phyloP scores from a whole-genome alignment of 1,284 basidiomycete genomes.

The Pascua sp. region DNA sequence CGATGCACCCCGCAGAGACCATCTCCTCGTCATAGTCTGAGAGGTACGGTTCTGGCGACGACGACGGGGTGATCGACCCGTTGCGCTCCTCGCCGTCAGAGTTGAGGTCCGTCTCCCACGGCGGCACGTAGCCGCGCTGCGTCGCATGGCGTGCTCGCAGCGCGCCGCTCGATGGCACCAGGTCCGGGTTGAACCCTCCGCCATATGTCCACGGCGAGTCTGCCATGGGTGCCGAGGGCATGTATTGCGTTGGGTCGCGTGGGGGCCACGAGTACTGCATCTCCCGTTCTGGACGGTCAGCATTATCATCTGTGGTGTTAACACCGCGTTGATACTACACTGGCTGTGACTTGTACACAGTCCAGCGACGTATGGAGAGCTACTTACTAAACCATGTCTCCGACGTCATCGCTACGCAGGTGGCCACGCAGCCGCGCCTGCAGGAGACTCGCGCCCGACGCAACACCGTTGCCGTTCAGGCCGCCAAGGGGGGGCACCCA shows the following conservation, averaged over 20 bases:
- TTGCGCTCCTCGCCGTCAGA: slow-evolving; percentile 53
- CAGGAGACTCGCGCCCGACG: slow-evolving; percentile 3
- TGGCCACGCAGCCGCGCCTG: slow-evolving; percentile 19
- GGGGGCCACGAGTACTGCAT: slow-evolving; percentile 56
- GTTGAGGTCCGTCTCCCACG: slow-evolving; percentile 18
- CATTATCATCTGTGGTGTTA: slow-evolving; percentile 7
- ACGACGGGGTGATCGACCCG: slow-evolving; percentile 20
- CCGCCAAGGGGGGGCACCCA: too few species aligned
- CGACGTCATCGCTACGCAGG: slow-evolving; percentile 1
- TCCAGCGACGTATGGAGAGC: too few species aligned
- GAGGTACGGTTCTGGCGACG: slow-evolving; percentile 41
- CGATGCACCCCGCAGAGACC: too few species aligned
- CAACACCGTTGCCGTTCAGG: slow-evolving; percentile 4
- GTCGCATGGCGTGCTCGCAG: slow-evolving; percentile 55
- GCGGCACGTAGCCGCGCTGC: slow-evolving; percentile 1
- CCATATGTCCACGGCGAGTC: slow-evolving; percentile 81
- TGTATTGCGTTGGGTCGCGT: slow-evolving; percentile 49
- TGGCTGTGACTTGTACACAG: too few species aligned
- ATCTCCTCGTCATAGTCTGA: slow-evolving; percentile 50
- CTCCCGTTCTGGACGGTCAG: slow-evolving; percentile 40
- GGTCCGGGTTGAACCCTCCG: slow-evolving; percentile 65
- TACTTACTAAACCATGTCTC: slow-evolving; percentile 16
- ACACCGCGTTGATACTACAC: not conserved
- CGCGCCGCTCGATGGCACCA: slow-evolving; percentile 58
- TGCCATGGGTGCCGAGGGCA: slow-evolving; percentile 26